These are phyloP conservation scores for Coprinopsis strossmayeri DNA, from an alignment of 768 basidiomycete genomes.

Conservation along the genomic window DNA sequence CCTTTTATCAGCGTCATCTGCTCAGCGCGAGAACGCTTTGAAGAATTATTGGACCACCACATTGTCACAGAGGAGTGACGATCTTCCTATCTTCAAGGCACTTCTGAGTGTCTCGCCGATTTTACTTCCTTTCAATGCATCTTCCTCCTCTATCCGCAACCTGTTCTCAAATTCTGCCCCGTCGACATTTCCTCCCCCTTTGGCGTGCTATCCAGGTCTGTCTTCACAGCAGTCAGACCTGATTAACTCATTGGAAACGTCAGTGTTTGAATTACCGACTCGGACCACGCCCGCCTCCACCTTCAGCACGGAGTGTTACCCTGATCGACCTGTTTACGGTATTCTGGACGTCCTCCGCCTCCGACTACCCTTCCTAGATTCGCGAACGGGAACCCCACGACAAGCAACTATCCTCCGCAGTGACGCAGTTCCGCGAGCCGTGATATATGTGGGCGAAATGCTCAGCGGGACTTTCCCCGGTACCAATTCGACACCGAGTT, in stretches of 20 bases:
- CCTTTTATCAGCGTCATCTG: conserved; percentile 45
- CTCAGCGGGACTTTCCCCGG: conserved; percentile 39
- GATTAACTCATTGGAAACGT: conserved; percentile 42
- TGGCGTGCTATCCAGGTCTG: conserved; percentile 56
- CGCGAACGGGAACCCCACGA: conserved; percentile 30
- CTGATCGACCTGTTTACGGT: conserved; percentile 57
- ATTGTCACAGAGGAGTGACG: conserved; percentile 36
- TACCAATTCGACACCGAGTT: conserved; percentile 22
- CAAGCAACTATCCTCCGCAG: conserved; percentile 45
- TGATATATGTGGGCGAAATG: conserved; percentile 45
- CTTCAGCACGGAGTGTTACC: conserved; percentile 48
- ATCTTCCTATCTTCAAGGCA: conserved; percentile 41
- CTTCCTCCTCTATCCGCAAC: conserved; percentile 28
- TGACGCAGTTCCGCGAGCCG: conserved; percentile 38
- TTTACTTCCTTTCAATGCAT: conserved; percentile 54
- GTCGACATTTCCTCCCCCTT: conserved; percentile 48
- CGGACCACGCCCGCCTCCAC: conserved; percentile 21
- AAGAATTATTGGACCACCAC: conserved; percentile 48
- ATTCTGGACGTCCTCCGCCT: conserved; percentile 50
- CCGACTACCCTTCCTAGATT: conserved; percentile 51
- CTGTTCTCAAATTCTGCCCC: conserved; percentile 36
- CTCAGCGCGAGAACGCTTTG: conserved; percentile 42
- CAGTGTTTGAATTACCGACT: conserved; percentile 43
- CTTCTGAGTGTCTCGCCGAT: conserved; percentile 40
- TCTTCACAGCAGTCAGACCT: conserved; percentile 28